Percentiles rank a stretch among this genome's conserved stretches.
These are phyloP conservation scores for Hemisphaericaspora xylofermentans DNA, from an alignment of 1,139 yeast species.

Conservation along the genomic window DNA sequence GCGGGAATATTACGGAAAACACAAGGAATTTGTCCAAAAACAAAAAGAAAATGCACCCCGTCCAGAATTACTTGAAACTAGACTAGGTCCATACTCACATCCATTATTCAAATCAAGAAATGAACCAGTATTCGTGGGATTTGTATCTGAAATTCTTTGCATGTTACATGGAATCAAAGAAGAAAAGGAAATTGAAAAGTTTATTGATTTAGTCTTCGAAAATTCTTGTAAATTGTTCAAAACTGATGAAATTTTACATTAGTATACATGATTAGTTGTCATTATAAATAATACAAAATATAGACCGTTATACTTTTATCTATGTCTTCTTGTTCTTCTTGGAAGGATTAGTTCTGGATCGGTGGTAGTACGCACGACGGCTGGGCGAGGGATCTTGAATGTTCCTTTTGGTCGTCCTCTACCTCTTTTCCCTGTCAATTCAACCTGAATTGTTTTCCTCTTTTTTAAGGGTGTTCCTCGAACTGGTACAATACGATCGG, in stretches of 20 bases:
- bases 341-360: background rate
- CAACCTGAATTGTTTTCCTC: conserved; percentile 13
- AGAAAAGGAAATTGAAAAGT: conserved; percentile 46
- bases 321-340: conserved; percentile 2
- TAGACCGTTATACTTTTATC: conserved; percentile 3
- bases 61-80: conserved; percentile 10
- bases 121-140: conserved; percentile 85
- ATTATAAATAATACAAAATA: background rate
- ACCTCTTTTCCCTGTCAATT: conserved; percentile 10
- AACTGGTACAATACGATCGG: background rate
- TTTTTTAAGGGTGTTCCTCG: conserved; percentile 1
- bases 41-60: conserved; percentile 14
- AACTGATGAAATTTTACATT: conserved; percentile 14
- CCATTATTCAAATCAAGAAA: conserved; percentile 81
- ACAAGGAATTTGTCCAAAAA: conserved; percentile 21
- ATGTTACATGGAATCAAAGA: conserved; percentile 42
- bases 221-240: conserved; percentile 63
- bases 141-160: conserved; percentile 78
- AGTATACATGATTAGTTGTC: background rate
- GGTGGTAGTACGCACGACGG: background rate
- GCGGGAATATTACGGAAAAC: conserved; percentile 56
- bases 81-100: conserved; percentile 34
- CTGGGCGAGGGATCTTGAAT: conserved; percentile 10
- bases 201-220: conserved; percentile 62
- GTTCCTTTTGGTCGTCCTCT: conserved; percentile 17